phyloP scores from a whole-genome alignment of 31 red algal species.

The Porphyra umbilicalis region DNA sequence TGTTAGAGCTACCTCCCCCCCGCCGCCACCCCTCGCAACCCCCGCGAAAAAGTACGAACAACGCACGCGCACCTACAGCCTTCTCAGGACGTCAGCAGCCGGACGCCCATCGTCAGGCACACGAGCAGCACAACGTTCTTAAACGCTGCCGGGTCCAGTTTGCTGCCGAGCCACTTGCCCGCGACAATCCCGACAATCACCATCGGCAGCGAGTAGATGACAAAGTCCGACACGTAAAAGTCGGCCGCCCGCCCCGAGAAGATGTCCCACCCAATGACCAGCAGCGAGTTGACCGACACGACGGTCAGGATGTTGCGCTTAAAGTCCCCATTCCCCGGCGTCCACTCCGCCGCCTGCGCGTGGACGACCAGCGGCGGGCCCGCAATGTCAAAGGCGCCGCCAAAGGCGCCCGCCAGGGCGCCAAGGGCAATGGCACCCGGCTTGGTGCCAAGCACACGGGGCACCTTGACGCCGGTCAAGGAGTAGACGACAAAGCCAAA shows the following conservation, averaged over 20 bases:
- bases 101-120: slow-evolving; percentile 55
- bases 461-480: slow-evolving; percentile 32
- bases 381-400: slow-evolving; percentile 73
- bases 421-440: slow-evolving; percentile 36
- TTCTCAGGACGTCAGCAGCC: slow-evolving; percentile 38
- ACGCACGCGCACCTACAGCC: not conserved
- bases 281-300: slow-evolving; percentile 40
- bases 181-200: slow-evolving; percentile 22
- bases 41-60: not conserved
- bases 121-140: slow-evolving; percentile 42
- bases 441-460: slow-evolving; percentile 24
- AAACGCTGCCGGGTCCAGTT: slow-evolving; percentile 32
- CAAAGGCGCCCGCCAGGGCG: slow-evolving; percentile 44
- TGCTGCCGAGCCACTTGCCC: slow-evolving; percentile 27
- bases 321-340: slow-evolving; percentile 46
- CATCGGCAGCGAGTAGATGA: slow-evolving; percentile 44
- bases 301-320: slow-evolving; percentile 47
- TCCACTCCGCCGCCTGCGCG: slow-evolving; percentile 52
- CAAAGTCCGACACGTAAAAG: slow-evolving; percentile 56
- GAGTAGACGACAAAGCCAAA: slow-evolving; percentile 51
- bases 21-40: too few species aligned
- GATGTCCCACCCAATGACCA: slow-evolving; percentile 54
- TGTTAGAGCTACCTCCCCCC: not conserved
- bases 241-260: slow-evolving; percentile 53
- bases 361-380: slow-evolving; percentile 64